Conservation (phyloP, 805 yeast species). For the Ogataea polymorpha region DNA sequence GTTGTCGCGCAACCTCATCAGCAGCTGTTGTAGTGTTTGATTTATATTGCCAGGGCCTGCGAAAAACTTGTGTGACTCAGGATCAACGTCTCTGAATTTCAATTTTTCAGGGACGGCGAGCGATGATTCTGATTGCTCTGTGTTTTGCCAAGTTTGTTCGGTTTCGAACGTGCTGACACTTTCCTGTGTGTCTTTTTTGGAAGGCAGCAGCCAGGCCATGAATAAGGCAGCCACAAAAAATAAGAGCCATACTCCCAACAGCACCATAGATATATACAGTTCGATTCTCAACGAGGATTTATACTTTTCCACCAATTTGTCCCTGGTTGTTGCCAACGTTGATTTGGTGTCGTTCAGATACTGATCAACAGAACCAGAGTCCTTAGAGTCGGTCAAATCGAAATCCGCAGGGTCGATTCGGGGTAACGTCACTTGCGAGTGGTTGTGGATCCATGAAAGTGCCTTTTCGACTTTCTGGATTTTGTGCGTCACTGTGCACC, state of each 20-base stretch:
- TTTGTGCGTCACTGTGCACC: constrained; percentile 78
- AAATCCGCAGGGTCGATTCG: constrained; percentile 30
- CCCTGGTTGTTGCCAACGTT: constrained; percentile 25
- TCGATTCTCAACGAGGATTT: constrained; percentile 41
- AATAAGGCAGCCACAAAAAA: constrained; percentile 1
- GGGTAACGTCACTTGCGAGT: constrained; percentile 61
- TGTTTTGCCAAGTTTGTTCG: background rate
- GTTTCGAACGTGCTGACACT: background rate
- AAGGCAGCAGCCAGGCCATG: background rate
- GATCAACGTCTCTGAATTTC: background rate
- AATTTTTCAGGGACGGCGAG: constrained; percentile 2
- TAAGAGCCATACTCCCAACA: constrained; percentile 27
- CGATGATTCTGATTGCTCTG: background rate
- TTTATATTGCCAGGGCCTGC: constrained; percentile 21
- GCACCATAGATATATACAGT: constrained; percentile 41
- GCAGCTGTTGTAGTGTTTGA: constrained; percentile 14
- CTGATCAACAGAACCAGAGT: constrained; percentile 10
- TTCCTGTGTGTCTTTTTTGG: background rate
- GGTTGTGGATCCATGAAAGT: constrained; percentile 70
- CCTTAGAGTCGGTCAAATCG: constrained; percentile 3
- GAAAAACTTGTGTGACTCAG: constrained; percentile 5
- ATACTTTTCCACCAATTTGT: constrained; percentile 33
- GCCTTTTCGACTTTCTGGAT: constrained; percentile 65
- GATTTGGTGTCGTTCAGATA: constrained; percentile 20
- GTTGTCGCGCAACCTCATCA: constrained; percentile 10